Conservation (phyloP, 2,329 filamentous ascomycete genomes). For the Aspergillus melleus region DNA sequence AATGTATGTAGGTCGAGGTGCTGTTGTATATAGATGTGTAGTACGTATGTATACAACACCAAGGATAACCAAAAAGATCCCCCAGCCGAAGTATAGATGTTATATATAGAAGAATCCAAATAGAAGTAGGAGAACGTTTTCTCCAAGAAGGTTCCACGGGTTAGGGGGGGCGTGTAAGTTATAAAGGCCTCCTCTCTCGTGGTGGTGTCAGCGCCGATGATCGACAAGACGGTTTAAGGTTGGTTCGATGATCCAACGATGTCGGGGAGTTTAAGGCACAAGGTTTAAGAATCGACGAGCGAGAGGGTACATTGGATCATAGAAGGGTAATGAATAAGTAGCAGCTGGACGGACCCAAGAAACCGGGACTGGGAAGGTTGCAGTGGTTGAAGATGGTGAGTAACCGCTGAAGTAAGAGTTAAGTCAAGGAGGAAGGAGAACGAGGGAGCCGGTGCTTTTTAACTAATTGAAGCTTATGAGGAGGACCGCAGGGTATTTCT, state of each 20-base stretch:
- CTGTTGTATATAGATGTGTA: slow-evolving; percentile 4
- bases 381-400: neutral
- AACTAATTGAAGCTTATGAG: neutral
- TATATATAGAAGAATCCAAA: neutral
- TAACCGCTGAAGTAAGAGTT: neutral
- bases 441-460: neutral
- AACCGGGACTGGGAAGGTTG: slow-evolving; percentile 1
- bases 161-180: neutral
- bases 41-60: neutral
- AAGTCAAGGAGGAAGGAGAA: neutral
- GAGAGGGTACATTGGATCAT: neutral
- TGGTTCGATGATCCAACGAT: slow-evolving; percentile 8
- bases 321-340: slow-evolving; percentile 9
- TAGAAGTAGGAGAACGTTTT: neutral
- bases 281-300: slow-evolving; percentile 2
- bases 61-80: neutral
- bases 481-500: neutral
- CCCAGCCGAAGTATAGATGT: neutral
- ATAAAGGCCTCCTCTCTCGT: neutral
- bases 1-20: slow-evolving; percentile 9
- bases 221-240: slow-evolving; percentile 2
- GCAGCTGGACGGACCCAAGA: slow-evolving; percentile 7
- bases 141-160: too few relatives aligned
- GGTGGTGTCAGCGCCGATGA: slow-evolving; percentile 1
- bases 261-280: slow-evolving; percentile 1